Base-by-base conservation (phyloP, 371 early-diverging fungal genomes). In the Rhizopus sp. region DNA sequence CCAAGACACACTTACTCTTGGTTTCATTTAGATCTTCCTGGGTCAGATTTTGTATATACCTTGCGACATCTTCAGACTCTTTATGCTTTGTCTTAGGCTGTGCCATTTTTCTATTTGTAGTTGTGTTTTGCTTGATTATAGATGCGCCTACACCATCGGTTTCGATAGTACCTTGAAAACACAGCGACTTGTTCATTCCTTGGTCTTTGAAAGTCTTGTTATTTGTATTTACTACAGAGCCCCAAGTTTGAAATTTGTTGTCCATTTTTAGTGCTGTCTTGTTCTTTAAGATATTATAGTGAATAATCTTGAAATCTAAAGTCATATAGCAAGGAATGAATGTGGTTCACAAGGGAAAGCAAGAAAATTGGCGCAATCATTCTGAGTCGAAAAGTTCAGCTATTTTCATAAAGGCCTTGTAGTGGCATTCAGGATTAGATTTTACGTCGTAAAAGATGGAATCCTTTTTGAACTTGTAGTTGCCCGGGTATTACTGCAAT, bases 131-230 rank as follows among this genome's bases (percentile, higher is more conserved):
- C 17, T 56, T 56, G 2, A 56, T 29, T 8, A 49, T 15, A n/a
- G 57, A 56, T 0, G 39, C 57, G n/a, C 49, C 48, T 30, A 56
- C 49, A 38, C 57, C 57, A 39, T 56, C 49, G 3, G 57, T 56
- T 48, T 56, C 49, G 9, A 48, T 37, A 7, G 57, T 56, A 1
- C 39, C 48, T 40, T 41, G 16, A 15, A 56, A 56, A 3, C 23
- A 49, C 7, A 48, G n/a, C 13, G 39, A 41, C 16, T 41, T 50
- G 7, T 56, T 23, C 12, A 13, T 3, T n/a, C 57, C 57, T 56
- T 48, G 49, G 10, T 37, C 8, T 10, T 37, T 37, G 37, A 37
- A 37, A 1, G 47, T 23, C 23, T 46, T 55, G n/a, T 53, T 53
- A 7, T 17, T 5, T 3, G 41, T n/a, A n/a, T 53, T n/a, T 16